These are phyloP conservation scores for Suillus sp. DNA, from an alignment of 768 basidiomycete genomes.

Conservation along the genomic window DNA sequence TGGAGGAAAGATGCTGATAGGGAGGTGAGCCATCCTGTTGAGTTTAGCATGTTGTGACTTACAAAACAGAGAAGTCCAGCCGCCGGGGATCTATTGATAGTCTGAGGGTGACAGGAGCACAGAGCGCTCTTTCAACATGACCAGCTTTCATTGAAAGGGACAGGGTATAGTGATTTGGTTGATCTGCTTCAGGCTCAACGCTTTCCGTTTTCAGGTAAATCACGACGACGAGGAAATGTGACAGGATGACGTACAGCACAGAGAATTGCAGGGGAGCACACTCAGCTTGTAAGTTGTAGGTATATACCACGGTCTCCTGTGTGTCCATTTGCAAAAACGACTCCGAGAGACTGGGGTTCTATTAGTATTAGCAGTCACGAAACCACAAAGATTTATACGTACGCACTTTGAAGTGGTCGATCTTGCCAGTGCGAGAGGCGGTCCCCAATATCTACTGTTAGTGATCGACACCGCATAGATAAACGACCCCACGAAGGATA, in stretches of 20 bases:
- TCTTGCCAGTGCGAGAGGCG: conserved; percentile 14
- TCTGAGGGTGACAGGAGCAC: conserved; percentile 47
- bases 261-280: conserved; percentile 49
- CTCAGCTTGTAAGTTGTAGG: conserved; percentile 49
- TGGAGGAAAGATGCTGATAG: conserved; percentile 58
- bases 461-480: conserved; percentile 3
- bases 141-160: conserved; percentile 56
- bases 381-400: conserved; percentile 11
- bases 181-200: conserved; percentile 30
- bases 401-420: conserved; percentile 19
- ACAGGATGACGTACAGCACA: conserved; percentile 46
- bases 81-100: conserved; percentile 54
- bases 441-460: conserved; percentile 15
- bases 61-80: conserved; percentile 68
- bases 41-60: conserved; percentile 20
- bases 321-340: conserved; percentile 30
- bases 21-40: conserved; percentile 2
- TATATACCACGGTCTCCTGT: conserved; percentile 37
- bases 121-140: conserved; percentile 54
- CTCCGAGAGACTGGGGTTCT: conserved; percentile 15
- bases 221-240: conserved; percentile 19
- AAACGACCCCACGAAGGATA: background rate
- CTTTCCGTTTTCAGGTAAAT: conserved; percentile 30
- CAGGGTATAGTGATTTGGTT: conserved; percentile 47
- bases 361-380: conserved; percentile 23